These are phyloP conservation scores for Chenopodium album DNA, from an alignment of 148 eudicot genomes.

Conservation along the genomic window DNA sequence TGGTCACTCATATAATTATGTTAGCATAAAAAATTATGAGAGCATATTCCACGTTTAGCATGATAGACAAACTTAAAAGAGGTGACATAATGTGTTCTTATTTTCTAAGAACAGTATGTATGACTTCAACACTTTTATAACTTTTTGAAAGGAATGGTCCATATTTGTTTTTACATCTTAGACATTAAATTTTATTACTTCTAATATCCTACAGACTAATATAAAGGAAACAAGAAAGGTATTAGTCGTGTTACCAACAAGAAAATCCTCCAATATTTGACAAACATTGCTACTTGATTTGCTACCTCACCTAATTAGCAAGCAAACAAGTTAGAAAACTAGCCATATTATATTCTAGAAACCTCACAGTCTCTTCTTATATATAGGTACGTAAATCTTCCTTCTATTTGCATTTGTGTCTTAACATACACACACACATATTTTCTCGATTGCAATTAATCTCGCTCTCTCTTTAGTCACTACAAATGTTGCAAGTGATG, in stretches of 20 bases:
- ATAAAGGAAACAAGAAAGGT: neutral
- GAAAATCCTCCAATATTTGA: slow-evolving; percentile 8
- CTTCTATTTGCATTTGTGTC: neutral
- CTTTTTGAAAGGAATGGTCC: neutral
- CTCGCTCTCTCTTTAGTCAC: neutral
- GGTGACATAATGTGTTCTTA: neutral
- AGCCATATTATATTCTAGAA: neutral
- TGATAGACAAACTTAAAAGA: neutral
- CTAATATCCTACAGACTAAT: neutral
- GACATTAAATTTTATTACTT: neutral
- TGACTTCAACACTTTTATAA: neutral
- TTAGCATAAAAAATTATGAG: no score
- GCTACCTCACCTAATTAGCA: neutral
- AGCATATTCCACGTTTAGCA: no score
- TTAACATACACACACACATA: neutral
- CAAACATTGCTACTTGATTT: neutral
- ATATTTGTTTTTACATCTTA: neutral
- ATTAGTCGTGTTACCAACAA: neutral
- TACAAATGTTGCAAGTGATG: neutral
- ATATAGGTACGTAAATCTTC: neutral
- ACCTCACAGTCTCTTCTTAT: neutral
- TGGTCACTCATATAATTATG: no score
- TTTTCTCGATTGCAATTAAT: neutral
- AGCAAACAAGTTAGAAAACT: neutral
- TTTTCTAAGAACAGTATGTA: neutral